Evolutionary conservation across 1,139 yeast genomes (phyloP).

Genomic region (Wickerhamiella pararugosa): DNA sequence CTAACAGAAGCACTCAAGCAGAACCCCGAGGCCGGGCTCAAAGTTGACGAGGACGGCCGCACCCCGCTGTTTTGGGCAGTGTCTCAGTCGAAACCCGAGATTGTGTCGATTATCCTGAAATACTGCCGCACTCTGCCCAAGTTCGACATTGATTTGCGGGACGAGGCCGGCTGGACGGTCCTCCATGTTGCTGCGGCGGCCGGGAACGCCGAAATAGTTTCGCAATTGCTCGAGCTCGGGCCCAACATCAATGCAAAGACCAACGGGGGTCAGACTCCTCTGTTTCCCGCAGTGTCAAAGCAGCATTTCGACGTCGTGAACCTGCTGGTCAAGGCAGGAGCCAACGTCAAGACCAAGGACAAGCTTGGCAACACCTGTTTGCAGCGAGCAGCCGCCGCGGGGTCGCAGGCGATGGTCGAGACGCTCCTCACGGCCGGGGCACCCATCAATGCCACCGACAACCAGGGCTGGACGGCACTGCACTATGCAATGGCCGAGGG

Average conservation of each 20-base stretch:
- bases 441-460: constrained; percentile 55
- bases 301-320: constrained; percentile 40
- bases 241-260: constrained; percentile 43
- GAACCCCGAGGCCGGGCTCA: neutral
- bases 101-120: constrained; percentile 38
- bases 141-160: constrained; percentile 55
- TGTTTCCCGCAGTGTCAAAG: constrained; percentile 68
- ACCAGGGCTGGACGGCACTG: constrained; percentile 68
- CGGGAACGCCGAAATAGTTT: constrained; percentile 44
- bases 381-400: constrained; percentile 75
- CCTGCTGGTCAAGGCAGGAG: constrained; percentile 38
- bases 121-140: constrained; percentile 21
- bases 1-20: neutral
- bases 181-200: constrained; percentile 67
- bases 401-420: constrained; percentile 41
- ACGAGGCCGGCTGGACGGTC: constrained; percentile 80
- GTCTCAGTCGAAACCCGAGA: constrained; percentile 41
- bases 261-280: constrained; percentile 50
- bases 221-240: constrained; percentile 28
- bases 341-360: constrained; percentile 53
- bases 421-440: constrained; percentile 39
- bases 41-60: constrained; percentile 54
- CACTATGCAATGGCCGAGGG: constrained; percentile 93
- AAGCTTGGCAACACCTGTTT: constrained; percentile 46
- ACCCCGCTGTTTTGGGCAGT: constrained; percentile 87